Base-by-base conservation (phyloP, 768 basidiomycete species). In the Hypholoma fasciculare region DNA sequence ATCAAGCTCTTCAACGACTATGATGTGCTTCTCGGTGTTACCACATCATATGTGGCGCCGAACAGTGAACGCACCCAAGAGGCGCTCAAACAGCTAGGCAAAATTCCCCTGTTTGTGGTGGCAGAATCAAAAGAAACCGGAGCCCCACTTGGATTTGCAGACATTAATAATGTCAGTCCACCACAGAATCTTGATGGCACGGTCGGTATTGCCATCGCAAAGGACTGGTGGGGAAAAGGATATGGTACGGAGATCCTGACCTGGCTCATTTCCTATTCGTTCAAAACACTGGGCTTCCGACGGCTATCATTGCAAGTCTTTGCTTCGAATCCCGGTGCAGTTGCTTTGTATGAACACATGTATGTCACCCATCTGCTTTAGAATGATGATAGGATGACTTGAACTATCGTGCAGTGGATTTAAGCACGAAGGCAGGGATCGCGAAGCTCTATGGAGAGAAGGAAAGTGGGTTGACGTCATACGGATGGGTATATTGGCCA, bases 381-480 rank as follows among this genome's bases (percentile, higher is more conserved):
- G 36, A 12, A 20, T 40, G 26, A 11, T 16, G 40, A 12, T 19
- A 7, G 14, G 8, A 12, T 5, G 11, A 4, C 7, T 6, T 42
- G 34, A 9, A n/a, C 19, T 52, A 14, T 39, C 8, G 9, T 39
- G 12, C 36, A 52, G 51, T 19, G 51, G 51, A 11, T 52, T 52
- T 19, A 42, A 52, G 37, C 38, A 20, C 23, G 51, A 52, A 20
- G 51, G 51, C 16, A 12, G 51, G 38, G 19, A 39, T 13, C 51
- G 51, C 5, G 51, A 52, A 42, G 51, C 51, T 7, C 3, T 52
- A 9, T 52, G 51, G 51, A 52, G 38, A 12, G 51, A 52, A 30
- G 51, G 51, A 14, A n/a, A 52, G 38, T 52, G 51, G 51, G 51
- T 40, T 6, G 51, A 52, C 51, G 11, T 40, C 5, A 38, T 52